A percentile compares a stretch with the other conserved stretches of the same genome.
These are phyloP conservation scores for Rhypophila decipiens DNA, from an alignment of 495 filamentous ascomycete genomes.

Conservation along the genomic window DNA sequence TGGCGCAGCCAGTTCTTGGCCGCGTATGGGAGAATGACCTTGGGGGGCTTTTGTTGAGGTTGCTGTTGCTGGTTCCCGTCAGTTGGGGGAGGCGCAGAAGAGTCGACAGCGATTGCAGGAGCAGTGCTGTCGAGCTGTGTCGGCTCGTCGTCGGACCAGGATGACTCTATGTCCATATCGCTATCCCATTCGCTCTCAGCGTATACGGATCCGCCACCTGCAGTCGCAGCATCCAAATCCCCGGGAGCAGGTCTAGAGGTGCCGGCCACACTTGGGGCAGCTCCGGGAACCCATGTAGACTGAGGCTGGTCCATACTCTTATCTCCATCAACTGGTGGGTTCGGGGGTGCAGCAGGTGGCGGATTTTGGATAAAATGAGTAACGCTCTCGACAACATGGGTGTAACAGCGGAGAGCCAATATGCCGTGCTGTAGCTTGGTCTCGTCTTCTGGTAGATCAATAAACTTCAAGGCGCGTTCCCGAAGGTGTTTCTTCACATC, in stretches of 20 bases:
- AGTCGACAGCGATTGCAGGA: neutral
- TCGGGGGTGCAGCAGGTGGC: too few relatives aligned
- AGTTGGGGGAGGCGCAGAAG: neutral
- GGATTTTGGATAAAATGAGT: too few relatives aligned
- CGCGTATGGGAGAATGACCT: conserved; percentile 16
- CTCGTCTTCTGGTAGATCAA: conserved; percentile 26
- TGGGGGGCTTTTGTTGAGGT: neutral
- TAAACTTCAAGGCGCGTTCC: conserved; percentile 15
- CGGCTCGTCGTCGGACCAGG: too few relatives aligned
- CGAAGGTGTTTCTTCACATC: neutral
- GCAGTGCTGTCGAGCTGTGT: too few relatives aligned
- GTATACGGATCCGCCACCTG: too few relatives aligned
- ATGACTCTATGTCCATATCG: too few relatives aligned
- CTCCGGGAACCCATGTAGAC: too few relatives aligned
- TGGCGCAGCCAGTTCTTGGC: conserved; percentile 34
- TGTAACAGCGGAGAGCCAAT: conserved; percentile 26
- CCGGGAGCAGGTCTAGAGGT: too few relatives aligned
- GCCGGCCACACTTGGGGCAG: too few relatives aligned
- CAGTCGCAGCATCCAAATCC: too few relatives aligned
- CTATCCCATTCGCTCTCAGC: too few relatives aligned
- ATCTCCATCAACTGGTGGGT: neutral
- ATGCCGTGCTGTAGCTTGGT: conserved; percentile 36
- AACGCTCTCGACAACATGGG: conserved; percentile 24
- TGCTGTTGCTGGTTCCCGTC: neutral
- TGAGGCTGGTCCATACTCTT: too few relatives aligned